Conservation (phyloP, 768 basidiomycete species). For the Leccinum boreale region DNA sequence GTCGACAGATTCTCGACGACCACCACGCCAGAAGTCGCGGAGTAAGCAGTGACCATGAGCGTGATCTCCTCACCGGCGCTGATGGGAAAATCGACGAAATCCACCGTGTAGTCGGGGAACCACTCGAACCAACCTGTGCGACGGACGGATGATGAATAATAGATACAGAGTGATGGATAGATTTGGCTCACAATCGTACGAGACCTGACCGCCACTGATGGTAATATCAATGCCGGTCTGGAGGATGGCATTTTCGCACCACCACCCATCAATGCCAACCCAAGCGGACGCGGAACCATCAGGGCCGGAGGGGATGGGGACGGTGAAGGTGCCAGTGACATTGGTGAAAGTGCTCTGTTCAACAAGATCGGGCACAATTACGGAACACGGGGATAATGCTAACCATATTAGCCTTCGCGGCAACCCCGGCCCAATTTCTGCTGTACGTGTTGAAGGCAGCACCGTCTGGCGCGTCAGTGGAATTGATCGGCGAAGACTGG, state of each 20-base stretch:
- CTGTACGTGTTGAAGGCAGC: slow-evolving; percentile 11
- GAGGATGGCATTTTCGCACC: background rate
- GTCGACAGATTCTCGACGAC: background rate
- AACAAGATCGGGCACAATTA: background rate
- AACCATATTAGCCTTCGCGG: no score
- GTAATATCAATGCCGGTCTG: background rate
- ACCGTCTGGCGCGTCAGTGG: background rate
- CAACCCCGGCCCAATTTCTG: slow-evolving; percentile 15
- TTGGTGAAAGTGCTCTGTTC: background rate
- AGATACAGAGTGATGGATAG: background rate
- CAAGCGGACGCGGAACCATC: background rate
- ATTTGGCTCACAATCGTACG: background rate
- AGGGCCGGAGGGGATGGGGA: background rate
- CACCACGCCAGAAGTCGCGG: background rate
- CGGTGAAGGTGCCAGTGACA: background rate
- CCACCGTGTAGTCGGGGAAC: background rate
- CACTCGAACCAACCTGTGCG: background rate
- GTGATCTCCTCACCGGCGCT: background rate
- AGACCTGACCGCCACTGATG: background rate
- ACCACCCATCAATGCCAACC: background rate
- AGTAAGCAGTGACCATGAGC: background rate
- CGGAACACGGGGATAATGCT: no score
- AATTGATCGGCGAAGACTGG: slow-evolving; percentile 9
- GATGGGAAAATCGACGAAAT: background rate
- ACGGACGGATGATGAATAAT: background rate